Conservation (phyloP, 139 green algal species). For the Chlorella sp. region DNA sequence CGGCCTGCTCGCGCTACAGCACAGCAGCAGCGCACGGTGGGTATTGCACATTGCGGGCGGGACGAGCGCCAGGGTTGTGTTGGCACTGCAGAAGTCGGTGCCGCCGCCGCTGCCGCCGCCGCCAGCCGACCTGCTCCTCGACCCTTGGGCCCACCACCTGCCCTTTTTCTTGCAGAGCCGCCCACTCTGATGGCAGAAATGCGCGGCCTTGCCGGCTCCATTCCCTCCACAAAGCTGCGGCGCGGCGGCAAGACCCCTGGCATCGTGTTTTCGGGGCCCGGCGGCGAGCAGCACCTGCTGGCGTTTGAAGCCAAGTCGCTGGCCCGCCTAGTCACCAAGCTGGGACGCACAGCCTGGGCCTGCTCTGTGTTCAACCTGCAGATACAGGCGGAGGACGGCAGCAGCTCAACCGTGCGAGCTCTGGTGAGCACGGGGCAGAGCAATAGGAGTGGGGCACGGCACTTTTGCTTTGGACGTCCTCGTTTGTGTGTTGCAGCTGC, state of each 20-base stretch:
- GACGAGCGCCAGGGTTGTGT: not conserved
- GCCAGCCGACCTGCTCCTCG: not conserved
- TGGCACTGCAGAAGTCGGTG: not conserved
- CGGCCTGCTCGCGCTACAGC: slow-evolving; percentile 5
- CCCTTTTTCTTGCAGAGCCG: not conserved
- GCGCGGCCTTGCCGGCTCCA: slow-evolving; percentile 4
- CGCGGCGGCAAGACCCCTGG: slow-evolving; percentile 42
- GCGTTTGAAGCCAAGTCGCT: slow-evolving; percentile 39
- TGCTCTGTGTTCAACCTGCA: slow-evolving; percentile 48
- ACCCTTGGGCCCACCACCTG: too few relatives aligned
- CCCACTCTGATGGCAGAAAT: slow-evolving; percentile 15
- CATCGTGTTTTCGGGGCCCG: slow-evolving; percentile 47
- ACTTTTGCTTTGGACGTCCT: not conserved
- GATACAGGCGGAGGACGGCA: slow-evolving; percentile 9
- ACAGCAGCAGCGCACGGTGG: slow-evolving; percentile 18
- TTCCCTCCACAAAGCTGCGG: slow-evolving; percentile 6
- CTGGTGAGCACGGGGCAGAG: slow-evolving; percentile 19
- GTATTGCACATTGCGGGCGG: not conserved
- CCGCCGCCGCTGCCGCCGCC: not conserved
- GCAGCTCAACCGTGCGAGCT: slow-evolving; percentile 6
- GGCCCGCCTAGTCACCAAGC: slow-evolving; percentile 17
- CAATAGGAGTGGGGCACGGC: not conserved
- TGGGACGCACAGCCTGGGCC: slow-evolving; percentile 40
- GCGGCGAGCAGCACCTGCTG: slow-evolving; percentile 40
- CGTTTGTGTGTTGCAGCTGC: not conserved